Evolutionary conservation across 495 filamentous ascomycete genomes (phyloP).

Genomic region (Astrothelium subdiscretum): DNA sequence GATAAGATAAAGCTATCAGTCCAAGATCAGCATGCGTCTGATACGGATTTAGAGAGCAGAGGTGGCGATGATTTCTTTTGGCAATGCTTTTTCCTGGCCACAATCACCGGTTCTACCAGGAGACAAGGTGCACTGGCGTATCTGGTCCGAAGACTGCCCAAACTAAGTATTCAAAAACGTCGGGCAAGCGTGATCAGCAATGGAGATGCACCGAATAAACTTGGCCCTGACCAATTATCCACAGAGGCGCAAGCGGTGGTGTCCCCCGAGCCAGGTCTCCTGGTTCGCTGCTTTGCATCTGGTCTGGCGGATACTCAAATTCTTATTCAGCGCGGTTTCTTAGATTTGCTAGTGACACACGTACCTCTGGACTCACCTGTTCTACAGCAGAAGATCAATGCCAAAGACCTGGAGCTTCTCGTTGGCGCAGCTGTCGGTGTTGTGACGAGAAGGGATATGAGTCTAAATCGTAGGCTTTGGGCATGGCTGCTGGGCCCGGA

Average conservation of each 20-base stretch:
- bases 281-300: constrained; percentile 81
- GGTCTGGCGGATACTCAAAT: constrained; percentile 84
- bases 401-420: constrained; percentile 65
- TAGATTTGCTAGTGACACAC: constrained; percentile 85
- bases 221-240: constrained; percentile 10
- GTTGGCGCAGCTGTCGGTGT: constrained; percentile 74
- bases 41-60: constrained; percentile 40
- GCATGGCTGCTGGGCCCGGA: constrained; percentile 92
- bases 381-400: constrained; percentile 58
- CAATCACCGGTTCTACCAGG: constrained; percentile 75
- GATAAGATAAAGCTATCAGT: constrained; percentile 47
- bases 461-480: constrained; percentile 87
- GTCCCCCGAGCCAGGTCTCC: constrained; percentile 81
- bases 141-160: constrained; percentile 66
- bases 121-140: constrained; percentile 81
- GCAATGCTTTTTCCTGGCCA: constrained; percentile 92
- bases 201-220: neutral
- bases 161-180: constrained; percentile 35
- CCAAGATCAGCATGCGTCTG: constrained; percentile 26
- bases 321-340: constrained; percentile 83
- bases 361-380: constrained; percentile 80
- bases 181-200: neutral
- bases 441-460: constrained; percentile 84
- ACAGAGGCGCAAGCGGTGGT: constrained; percentile 57
- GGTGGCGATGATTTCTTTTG: constrained; percentile 82